phyloP scores from a whole-genome alignment of 2,329 filamentous ascomycete species.

The Neurospora sp. region DNA sequence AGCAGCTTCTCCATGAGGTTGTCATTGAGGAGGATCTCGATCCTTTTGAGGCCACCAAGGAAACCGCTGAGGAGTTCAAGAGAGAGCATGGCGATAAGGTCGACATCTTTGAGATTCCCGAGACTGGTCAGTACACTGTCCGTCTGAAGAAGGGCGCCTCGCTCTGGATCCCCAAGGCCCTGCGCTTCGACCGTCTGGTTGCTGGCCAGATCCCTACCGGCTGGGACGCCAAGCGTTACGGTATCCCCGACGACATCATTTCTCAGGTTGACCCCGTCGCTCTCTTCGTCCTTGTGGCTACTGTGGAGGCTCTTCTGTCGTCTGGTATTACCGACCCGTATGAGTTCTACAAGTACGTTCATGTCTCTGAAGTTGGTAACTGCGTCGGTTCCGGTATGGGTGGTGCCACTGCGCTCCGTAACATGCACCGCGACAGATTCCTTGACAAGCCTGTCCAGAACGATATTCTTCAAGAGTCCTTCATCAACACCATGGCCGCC shows the following conservation, averaged over 20 bases:
- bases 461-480: slow-evolving; percentile 97
- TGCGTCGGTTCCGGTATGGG: slow-evolving; percentile 98
- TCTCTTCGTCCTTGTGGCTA: slow-evolving; percentile 87
- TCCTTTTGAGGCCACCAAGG: slow-evolving; percentile 93
- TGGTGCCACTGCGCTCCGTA: slow-evolving; percentile 81
- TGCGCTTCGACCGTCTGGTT: slow-evolving; percentile 93
- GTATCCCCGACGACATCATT: slow-evolving; percentile 95
- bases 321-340: slow-evolving; percentile 97
- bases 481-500: slow-evolving; percentile 99
- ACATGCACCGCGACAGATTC: slow-evolving; percentile 98
- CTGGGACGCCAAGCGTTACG: slow-evolving; percentile 94
- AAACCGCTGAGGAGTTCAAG: slow-evolving; percentile 95
- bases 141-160: slow-evolving; percentile 92
- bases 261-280: slow-evolving; percentile 95
- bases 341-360: slow-evolving; percentile 99
- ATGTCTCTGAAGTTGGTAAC: slow-evolving; percentile 96
- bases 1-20: slow-evolving; percentile 95
- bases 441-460: slow-evolving; percentile 96
- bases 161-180: slow-evolving; percentile 91
- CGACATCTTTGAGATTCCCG: slow-evolving; percentile 89
- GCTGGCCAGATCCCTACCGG: slow-evolving; percentile 95
- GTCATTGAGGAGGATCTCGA: slow-evolving; percentile 96
- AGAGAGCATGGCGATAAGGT: slow-evolving; percentile 96
- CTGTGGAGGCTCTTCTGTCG: slow-evolving; percentile 80
- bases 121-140: slow-evolving; percentile 89